Percentiles rank a stretch among this genome's conserved stretches.
Conservation (phyloP, 2,329 filamentous ascomycete species). For the Pyrenophora graminea region DNA sequence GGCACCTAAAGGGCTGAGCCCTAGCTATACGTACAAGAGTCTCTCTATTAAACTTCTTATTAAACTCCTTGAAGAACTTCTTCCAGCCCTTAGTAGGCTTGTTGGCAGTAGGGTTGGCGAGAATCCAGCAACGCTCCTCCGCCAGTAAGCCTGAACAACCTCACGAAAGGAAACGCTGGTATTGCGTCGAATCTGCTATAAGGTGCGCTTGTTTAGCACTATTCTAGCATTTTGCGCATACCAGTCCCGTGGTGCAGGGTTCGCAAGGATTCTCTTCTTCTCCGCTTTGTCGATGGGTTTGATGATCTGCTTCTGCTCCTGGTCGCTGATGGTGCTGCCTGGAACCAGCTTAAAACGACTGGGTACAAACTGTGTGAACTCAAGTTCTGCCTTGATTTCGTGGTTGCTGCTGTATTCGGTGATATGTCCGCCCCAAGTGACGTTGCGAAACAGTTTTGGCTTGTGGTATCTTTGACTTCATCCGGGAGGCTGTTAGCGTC, state of each 20-base stretch:
- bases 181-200: conserved; percentile 39
- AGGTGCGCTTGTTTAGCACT: conserved; percentile 36
- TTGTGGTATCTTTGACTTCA: conserved; percentile 23
- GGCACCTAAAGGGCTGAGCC: conserved; percentile 21
- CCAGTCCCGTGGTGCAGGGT: conserved; percentile 35
- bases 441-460: conserved; percentile 32
- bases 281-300: conserved; percentile 29
- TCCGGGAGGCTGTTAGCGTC: conserved; percentile 25
- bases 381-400: conserved; percentile 21
- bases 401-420: conserved; percentile 14
- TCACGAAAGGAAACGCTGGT: conserved; percentile 31
- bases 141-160: conserved; percentile 27
- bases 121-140: conserved; percentile 33
- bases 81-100: conserved; percentile 33
- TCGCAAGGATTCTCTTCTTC: conserved; percentile 29
- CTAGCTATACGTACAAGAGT: conserved; percentile 3
- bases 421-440: conserved; percentile 28
- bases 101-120: conserved; percentile 20
- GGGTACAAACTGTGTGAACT: conserved; percentile 34
- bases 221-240: conserved; percentile 31
- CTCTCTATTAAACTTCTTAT: conserved; percentile 22
- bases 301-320: conserved; percentile 35
- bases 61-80: conserved; percentile 29
- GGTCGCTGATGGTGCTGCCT: conserved; percentile 27
- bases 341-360: conserved; percentile 34